Conservation (phyloP, 495 filamentous ascomycete genomes). For the Aspergillus haitiensis region DNA sequence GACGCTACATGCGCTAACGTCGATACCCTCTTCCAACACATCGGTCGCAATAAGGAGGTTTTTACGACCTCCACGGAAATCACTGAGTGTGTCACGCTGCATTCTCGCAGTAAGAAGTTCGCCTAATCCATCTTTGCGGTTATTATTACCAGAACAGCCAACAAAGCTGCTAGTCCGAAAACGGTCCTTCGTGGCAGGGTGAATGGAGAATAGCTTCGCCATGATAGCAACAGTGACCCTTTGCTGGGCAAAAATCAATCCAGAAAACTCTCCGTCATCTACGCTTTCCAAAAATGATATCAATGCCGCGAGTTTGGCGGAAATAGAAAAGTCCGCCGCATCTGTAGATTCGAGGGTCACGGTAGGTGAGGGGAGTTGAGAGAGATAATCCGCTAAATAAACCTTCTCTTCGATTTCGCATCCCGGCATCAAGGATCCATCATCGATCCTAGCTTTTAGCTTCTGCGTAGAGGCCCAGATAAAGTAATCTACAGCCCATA, state of each 20-base stretch:
- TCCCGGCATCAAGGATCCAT: conserved; percentile 34
- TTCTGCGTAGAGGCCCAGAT: conserved; percentile 57
- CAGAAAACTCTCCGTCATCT: conserved; percentile 52
- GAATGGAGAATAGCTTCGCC: conserved; percentile 60
- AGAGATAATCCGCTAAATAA: conserved; percentile 59
- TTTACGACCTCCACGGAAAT: conserved; percentile 65
- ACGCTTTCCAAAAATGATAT: conserved; percentile 52
- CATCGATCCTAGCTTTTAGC: conserved; percentile 39
- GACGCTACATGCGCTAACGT: conserved; percentile 79
- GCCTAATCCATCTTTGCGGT: conserved; percentile 53
- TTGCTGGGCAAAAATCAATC: conserved; percentile 79
- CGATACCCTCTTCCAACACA: conserved; percentile 90
- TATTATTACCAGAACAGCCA: conserved; percentile 60
- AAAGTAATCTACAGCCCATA: conserved; percentile 72
- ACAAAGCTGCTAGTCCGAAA: conserved; percentile 66
- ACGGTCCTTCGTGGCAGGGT: conserved; percentile 55
- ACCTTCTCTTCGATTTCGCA: conserved; percentile 54
- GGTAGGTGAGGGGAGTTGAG: conserved; percentile 38
- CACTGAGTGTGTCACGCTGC: conserved; percentile 61
- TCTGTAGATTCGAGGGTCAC: conserved; percentile 25
- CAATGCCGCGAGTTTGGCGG: conserved; percentile 56
- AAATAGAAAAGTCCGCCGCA: conserved; percentile 31
- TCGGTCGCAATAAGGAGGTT: conserved; percentile 83
- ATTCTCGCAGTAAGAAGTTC: conserved; percentile 58
- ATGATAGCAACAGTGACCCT: conserved; percentile 69